phyloP scores from a whole-genome alignment of 2,329 filamentous ascomycete genomes.

The Epichloe brachyelytri region DNA sequence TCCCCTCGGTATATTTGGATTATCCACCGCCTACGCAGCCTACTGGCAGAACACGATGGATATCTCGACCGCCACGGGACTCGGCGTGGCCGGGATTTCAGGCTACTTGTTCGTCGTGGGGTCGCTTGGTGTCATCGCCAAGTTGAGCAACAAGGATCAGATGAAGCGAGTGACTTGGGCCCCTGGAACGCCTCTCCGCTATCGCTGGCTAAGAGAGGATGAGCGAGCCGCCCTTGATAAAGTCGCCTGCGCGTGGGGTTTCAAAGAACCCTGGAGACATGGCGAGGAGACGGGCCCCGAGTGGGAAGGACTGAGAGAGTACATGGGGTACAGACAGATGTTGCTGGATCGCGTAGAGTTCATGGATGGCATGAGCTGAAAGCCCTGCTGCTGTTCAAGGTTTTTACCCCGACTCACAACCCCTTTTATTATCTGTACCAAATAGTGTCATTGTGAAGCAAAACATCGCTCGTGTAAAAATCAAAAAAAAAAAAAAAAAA shows the following conservation, averaged over 20 bases:
- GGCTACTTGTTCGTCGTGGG: constrained; percentile 74
- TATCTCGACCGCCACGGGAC: constrained; percentile 55
- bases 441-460: no score
- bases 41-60: constrained; percentile 59
- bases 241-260: constrained; percentile 83
- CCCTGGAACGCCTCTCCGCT: constrained; percentile 63
- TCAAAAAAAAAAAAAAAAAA: no score
- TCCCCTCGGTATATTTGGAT: constrained; percentile 55
- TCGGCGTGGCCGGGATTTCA: constrained; percentile 68
- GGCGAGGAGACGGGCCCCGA: constrained; percentile 87
- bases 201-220: constrained; percentile 80
- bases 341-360: constrained; percentile 77
- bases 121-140: constrained; percentile 69
- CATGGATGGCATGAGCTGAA: constrained; percentile 71
- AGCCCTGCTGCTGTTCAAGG: background rate
- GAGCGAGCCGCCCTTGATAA: constrained; percentile 79
- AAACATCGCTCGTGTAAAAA: no score
- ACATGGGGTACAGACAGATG: constrained; percentile 74
- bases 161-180: constrained; percentile 91
- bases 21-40: constrained; percentile 41
- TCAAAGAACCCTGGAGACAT: constrained; percentile 63
- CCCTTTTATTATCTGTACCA: background rate
- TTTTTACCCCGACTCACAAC: background rate
- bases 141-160: constrained; percentile 84
- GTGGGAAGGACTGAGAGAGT: constrained; percentile 77